Percentiles rank a stretch among this genome's conserved stretches.
These are phyloP conservation scores for Ascochyta lentis DNA, from an alignment of 2,329 filamentous ascomycete genomes.

Conservation along the genomic window DNA sequence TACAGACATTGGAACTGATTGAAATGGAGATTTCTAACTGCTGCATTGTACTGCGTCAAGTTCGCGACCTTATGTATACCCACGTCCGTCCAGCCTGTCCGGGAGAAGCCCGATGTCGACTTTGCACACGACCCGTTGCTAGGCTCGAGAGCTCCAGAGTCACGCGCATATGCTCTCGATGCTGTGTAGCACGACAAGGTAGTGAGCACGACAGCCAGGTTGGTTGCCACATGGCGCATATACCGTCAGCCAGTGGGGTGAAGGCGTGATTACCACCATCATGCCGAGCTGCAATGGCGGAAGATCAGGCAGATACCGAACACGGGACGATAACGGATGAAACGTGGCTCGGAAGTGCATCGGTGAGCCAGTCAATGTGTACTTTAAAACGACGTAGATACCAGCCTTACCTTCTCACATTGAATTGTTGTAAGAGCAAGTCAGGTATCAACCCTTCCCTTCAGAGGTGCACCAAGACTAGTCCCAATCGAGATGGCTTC, in stretches of 20 bases:
- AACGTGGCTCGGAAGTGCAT: neutral
- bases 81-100: neutral
- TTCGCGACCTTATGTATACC: slow-evolving; percentile 9
- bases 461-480: neutral
- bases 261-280: slow-evolving; percentile 39
- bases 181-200: slow-evolving; percentile 10
- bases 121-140: neutral
- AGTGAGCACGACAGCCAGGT: slow-evolving; percentile 21
- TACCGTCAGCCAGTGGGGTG: slow-evolving; percentile 40
- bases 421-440: neutral
- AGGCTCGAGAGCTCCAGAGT: neutral
- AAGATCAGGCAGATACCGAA: slow-evolving; percentile 2
- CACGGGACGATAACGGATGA: slow-evolving; percentile 18
- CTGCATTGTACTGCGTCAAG: neutral
- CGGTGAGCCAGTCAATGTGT: neutral
- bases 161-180: neutral
- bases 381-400: slow-evolving; percentile 15
- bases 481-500: slow-evolving; percentile 26
- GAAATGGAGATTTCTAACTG: neutral
- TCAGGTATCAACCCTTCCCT: neutral
- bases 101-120: neutral
- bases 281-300: slow-evolving; percentile 16
- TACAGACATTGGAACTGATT: slow-evolving; percentile 9
- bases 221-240: slow-evolving; percentile 24
- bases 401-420: neutral